These are phyloP conservation scores for Phlyctochytrium bullatum DNA, from an alignment of 192 early-diverging fungal genomes.

Conservation along the genomic window DNA sequence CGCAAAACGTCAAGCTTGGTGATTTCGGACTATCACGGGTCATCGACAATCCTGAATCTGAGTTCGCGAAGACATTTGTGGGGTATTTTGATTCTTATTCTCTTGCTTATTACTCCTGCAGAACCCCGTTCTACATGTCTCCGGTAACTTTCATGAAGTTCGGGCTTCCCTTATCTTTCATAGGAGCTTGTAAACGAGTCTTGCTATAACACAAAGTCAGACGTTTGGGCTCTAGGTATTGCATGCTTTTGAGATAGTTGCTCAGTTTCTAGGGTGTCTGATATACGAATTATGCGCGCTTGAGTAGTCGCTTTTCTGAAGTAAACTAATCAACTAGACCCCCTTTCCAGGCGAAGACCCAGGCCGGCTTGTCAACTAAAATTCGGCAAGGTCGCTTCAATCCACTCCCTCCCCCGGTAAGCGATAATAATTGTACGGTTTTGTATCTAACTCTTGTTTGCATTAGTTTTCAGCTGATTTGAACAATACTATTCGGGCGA, in stretches of 20 bases:
- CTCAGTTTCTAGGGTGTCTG: slow-evolving; percentile 47
- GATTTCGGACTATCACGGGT: slow-evolving; percentile 72
- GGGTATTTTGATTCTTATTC: slow-evolving; percentile 40
- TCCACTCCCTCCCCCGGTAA: slow-evolving; percentile 45
- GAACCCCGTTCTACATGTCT: slow-evolving; percentile 78
- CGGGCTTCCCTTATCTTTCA: background rate
- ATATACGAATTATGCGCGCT: slow-evolving; percentile 73
- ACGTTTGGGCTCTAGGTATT: slow-evolving; percentile 71
- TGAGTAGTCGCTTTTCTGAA: slow-evolving; percentile 46
- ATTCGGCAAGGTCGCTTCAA: slow-evolving; percentile 58
- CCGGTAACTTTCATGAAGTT: slow-evolving; percentile 43
- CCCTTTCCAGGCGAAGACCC: slow-evolving; percentile 68
- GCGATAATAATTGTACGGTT: slow-evolving; percentile 1
- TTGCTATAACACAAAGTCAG: slow-evolving; percentile 67
- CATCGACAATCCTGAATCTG: slow-evolving; percentile 55
- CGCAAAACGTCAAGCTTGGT: slow-evolving; percentile 69
- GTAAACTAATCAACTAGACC: slow-evolving; percentile 42
- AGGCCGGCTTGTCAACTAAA: slow-evolving; percentile 52
- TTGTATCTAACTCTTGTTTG: background rate
- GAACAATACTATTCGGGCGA: slow-evolving; percentile 42
- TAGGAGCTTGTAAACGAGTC: slow-evolving; percentile 67
- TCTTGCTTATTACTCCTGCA: background rate
- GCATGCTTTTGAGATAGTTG: background rate
- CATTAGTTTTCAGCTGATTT: slow-evolving; percentile 37
- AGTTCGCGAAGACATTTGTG: slow-evolving; percentile 74